Base-by-base conservation (phyloP, 371 early-diverging fungal species). In the Mycotypha africana region DNA sequence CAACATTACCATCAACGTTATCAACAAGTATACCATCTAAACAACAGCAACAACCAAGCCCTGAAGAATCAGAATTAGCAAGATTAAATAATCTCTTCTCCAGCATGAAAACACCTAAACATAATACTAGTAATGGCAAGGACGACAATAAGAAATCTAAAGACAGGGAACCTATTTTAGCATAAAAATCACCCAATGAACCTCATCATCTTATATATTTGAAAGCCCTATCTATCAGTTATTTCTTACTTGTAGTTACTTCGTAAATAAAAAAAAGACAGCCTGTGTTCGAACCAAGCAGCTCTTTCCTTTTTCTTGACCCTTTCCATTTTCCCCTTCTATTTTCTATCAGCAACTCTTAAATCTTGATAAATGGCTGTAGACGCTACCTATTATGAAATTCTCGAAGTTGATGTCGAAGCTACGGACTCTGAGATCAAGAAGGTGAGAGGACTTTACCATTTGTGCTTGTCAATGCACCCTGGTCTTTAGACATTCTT, bases 371-470 rank as follows among this genome's bases (percentile, higher is more conserved):
- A 30, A 14, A 86, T 88, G 91, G 85, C 80, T 49, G 79, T 82
- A 53, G 91, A 90, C 51, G 85, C 89, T 51, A 91, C 82, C 68
- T 82, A 86, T 49, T 98, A 98, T 74, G 96, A 97, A 22, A 62
- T 86, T 23, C 85, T 99, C 20, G 95, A 86, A 54, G 88, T 98
- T 26, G 54, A 70, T 14, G 80, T 87, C 14, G 61, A 50, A 16
- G 95, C 95, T 45, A 67, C 81, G 37, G 96, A 95, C 31, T 50
- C 72, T 52, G 92, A 95, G 53, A 85, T 97, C 58, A 89, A 86
- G 67, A 92, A 86, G 76, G 83, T 76, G 66, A 45, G 28, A 14
- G 5, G 23, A 22, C 2, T 34, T 16, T 38, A 15, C 8, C 11
- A 2, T 15, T 38, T n/a, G 17, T n/a, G n/a, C n/a, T n/a, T n/a